These are phyloP conservation scores for Lactuca sativa DNA, from an alignment of 129 eudicot genomes.

Conservation along the genomic window DNA sequence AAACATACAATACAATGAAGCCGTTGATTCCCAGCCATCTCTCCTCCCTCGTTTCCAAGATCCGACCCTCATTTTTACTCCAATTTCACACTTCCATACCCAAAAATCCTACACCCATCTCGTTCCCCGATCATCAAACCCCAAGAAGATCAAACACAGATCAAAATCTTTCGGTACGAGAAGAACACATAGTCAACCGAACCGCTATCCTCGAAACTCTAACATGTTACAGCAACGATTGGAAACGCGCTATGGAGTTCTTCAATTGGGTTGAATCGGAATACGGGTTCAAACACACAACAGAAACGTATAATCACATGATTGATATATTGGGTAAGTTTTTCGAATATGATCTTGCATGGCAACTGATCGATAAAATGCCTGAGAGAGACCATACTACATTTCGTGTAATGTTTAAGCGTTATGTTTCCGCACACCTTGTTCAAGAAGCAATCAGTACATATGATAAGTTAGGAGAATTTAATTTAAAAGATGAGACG, in stretches of 20 bases:
- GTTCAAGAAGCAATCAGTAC: constrained; percentile 67
- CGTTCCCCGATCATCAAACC: constrained; percentile 11
- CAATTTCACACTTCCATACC: constrained; percentile 20
- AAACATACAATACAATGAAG: neutral
- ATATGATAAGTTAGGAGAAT: constrained; percentile 48
- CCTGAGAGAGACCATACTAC: constrained; percentile 53
- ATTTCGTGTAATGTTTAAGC: constrained; percentile 70
- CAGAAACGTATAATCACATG: constrained; percentile 64
- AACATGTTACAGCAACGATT: constrained; percentile 70
- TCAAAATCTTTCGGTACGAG: neutral
- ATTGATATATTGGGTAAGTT: constrained; percentile 81
- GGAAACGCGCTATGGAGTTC: constrained; percentile 75
- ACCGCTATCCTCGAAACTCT: constrained; percentile 57
- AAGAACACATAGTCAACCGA: constrained; percentile 36
- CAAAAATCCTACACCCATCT: constrained; percentile 17
- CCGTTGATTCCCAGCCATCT: neutral
- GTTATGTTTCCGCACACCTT: constrained; percentile 75
- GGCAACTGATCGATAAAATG: constrained; percentile 60
- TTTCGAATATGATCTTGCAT: constrained; percentile 71
- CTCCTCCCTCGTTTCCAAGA: constrained; percentile 15
- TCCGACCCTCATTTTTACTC: constrained; percentile 10
- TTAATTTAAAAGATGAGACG: constrained; percentile 57
- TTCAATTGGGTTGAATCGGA: constrained; percentile 76
- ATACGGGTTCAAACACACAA: constrained; percentile 61
- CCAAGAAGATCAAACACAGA: constrained; percentile 25